phyloP scores from a whole-genome alignment of 208 protist species.

The Trypanosoma brucei region DNA sequence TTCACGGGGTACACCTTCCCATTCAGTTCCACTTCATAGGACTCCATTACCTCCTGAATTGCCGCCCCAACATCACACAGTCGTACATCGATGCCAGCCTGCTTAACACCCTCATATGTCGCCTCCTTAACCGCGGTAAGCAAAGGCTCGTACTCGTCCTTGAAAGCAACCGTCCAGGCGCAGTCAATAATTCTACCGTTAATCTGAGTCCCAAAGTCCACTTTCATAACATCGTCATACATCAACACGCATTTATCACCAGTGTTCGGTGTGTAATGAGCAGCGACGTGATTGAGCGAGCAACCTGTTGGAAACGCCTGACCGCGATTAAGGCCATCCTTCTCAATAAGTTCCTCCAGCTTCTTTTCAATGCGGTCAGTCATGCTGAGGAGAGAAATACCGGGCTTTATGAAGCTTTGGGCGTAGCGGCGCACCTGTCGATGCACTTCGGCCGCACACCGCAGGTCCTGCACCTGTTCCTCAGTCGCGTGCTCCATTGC shows the following conservation, averaged over 20 bases:
- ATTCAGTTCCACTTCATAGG: constrained; percentile 94
- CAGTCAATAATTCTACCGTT: constrained; percentile 98
- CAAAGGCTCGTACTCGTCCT: constrained; percentile 95
- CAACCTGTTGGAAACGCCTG: constrained; percentile 91
- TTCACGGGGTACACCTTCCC: constrained; percentile 94
- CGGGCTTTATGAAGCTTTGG: constrained; percentile 89
- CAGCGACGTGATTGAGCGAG: constrained; percentile 97
- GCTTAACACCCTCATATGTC: constrained; percentile 97
- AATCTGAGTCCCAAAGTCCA: constrained; percentile 98
- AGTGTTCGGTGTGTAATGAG: constrained; percentile 97
- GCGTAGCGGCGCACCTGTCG: constrained; percentile 90
- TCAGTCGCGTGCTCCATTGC: constrained; percentile 74
- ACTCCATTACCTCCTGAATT: constrained; percentile 98
- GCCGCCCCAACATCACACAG: constrained; percentile 94
- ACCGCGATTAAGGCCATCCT: constrained; percentile 82
- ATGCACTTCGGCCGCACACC: constrained; percentile 89
- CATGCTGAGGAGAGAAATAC: constrained; percentile 89
- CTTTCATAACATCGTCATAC: constrained; percentile 97
- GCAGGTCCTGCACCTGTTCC: constrained; percentile 80
- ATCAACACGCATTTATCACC: constrained; percentile 93
- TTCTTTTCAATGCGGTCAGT: constrained; percentile 91
- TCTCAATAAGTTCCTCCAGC: constrained; percentile 82
- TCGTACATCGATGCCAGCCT: constrained; percentile 95
- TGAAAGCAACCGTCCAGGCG: constrained; percentile 96
- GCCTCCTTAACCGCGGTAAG: constrained; percentile 94